phyloP scores from a whole-genome alignment of 1,139 yeast species.

The Nakaseomyces bracarensis region DNA sequence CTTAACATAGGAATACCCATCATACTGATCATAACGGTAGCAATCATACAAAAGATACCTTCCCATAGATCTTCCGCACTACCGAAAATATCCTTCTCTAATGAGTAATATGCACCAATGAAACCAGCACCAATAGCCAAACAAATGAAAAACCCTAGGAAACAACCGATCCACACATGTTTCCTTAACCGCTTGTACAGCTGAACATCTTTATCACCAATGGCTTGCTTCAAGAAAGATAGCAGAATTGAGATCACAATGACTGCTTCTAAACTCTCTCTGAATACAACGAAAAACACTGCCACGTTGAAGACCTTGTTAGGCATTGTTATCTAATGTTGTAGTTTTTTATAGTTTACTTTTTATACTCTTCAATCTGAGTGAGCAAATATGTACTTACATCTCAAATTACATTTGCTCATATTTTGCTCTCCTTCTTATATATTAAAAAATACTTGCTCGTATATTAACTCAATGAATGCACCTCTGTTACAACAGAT shows the following conservation, averaged over 20 bases:
- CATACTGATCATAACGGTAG: slow-evolving; percentile 70
- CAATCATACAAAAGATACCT: slow-evolving; percentile 74
- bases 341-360: too few species aligned
- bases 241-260: slow-evolving; percentile 76
- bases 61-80: slow-evolving; percentile 86
- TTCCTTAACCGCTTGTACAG: slow-evolving; percentile 39
- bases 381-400: too few species aligned
- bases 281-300: slow-evolving; percentile 75
- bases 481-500: too few species aligned
- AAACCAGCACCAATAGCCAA: slow-evolving; percentile 66
- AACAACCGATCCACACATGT: slow-evolving; percentile 85
- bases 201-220: slow-evolving; percentile 30
- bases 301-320: slow-evolving; percentile 37
- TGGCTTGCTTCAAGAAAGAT: slow-evolving; percentile 64
- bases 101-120: slow-evolving; percentile 63
- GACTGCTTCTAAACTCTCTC: slow-evolving; percentile 85
- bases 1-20: slow-evolving; percentile 87
- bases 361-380: too few species aligned
- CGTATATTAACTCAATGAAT: too few species aligned
- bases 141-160: slow-evolving; percentile 65
- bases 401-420: too few species aligned
- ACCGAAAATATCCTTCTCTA: slow-evolving; percentile 77
- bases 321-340: slow-evolving; percentile 12
- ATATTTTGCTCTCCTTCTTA: too few species aligned
- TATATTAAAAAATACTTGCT: too few species aligned